Conservation (phyloP, 805 yeast genomes). For the Candida arabinofermentans region DNA sequence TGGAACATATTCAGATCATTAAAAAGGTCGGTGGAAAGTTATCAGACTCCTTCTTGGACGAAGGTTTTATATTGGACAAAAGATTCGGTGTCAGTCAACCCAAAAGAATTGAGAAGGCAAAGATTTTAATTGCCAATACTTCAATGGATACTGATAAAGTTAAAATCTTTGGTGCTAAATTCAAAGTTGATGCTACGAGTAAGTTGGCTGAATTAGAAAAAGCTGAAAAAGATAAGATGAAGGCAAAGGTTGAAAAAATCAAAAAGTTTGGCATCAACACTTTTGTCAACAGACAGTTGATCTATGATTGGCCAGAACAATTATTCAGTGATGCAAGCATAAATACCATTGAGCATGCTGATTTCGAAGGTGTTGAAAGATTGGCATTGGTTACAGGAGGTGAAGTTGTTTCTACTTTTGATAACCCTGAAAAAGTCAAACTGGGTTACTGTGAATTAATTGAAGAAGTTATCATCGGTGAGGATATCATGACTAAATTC, state of each 20-base stretch:
- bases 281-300: constrained; percentile 93
- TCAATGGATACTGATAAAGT: constrained; percentile 97
- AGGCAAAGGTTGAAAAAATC: constrained; percentile 81
- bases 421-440: constrained; percentile 79
- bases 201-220: constrained; percentile 91
- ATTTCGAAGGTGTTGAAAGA: constrained; percentile 96
- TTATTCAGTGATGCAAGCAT: constrained; percentile 82
- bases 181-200: constrained; percentile 91
- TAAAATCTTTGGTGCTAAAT: constrained; percentile 95
- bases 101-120: constrained; percentile 75
- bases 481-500: constrained; percentile 83
- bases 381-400: constrained; percentile 96
- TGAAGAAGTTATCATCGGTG: constrained; percentile 92
- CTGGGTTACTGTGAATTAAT: constrained; percentile 85
- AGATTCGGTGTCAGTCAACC: constrained; percentile 94
- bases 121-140: constrained; percentile 89
- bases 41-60: constrained; percentile 89
- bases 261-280: constrained; percentile 76
- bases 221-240: constrained; percentile 94
- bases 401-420: constrained; percentile 96
- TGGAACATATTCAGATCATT: constrained; percentile 89
- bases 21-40: constrained; percentile 92
- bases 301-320: constrained; percentile 98
- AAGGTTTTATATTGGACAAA: constrained; percentile 90
- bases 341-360: constrained; percentile 96